Evolutionary conservation across 2,329 filamentous ascomycete genomes (phyloP), one percentile per base, ranked within the genome.

Genomic region (Pleomassaria siparia): DNA sequence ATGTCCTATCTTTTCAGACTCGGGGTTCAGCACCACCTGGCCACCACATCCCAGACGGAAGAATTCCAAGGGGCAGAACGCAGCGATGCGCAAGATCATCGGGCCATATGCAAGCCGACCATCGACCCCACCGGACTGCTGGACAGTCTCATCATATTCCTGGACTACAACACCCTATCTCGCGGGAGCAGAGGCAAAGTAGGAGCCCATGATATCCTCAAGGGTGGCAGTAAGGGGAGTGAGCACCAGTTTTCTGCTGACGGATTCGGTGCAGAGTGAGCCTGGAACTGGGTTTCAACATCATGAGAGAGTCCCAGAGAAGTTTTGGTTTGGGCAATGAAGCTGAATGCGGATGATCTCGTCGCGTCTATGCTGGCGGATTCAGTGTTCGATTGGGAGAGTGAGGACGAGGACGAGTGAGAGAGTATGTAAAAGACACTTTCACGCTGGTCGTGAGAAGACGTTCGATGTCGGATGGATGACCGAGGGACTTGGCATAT

Each of bases 381-480:
- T 10, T 60, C 56, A 16, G 54, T 55, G 7, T 62, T 60, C 30
- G 61, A 63, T 8, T 59, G 55, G 10, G 58, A 64, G 4, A 47
- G 49, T 26, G 53, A 61, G 9, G 53, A 58, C 15, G 58, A 56
- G 11, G 52, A 51, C 16, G 46, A 40, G n/a, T n/a, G n/a, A n/a
- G n/a, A 7, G 45, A 48, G 16, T 40, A 36, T n/a, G n/a, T n/a
- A n/a, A n/a, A n/a, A n/a, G n/a, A n/a, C n/a, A n/a, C n/a, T n/a
- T n/a, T n/a, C n/a, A n/a, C n/a, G n/a, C n/a, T n/a, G n/a, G n/a
- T n/a, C n/a, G n/a, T n/a, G n/a, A n/a, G n/a, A n/a, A n/a, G n/a
- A n/a, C n/a, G n/a, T n/a, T n/a, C n/a, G n/a, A n/a, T n/a, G n/a
- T n/a, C n/a, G n/a, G n/a, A n/a, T n/a, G n/a, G n/a, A n/a, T n/a